Conservation (phyloP, 1,139 yeast species). For the Saccharomycopsis hybrid region DNA sequence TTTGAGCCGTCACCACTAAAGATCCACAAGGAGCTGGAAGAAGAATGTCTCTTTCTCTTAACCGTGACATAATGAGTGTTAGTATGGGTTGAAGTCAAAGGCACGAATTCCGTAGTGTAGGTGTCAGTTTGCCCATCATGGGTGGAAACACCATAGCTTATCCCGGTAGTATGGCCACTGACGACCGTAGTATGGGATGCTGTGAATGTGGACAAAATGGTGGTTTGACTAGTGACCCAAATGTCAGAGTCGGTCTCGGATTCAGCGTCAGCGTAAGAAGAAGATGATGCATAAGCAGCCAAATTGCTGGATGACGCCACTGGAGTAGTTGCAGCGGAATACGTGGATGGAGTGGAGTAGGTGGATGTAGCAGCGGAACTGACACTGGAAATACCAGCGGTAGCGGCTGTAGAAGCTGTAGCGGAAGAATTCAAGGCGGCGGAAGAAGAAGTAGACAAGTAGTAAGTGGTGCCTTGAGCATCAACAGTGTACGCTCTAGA, state of each 20-base stretch:
- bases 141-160: constrained; percentile 16
- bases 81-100: constrained; percentile 19
- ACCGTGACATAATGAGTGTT: constrained; percentile 19
- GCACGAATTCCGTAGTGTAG: constrained; percentile 18
- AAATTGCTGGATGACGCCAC: not conserved
- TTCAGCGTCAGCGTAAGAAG: not conserved
- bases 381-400: constrained; percentile 9
- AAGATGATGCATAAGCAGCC: constrained; percentile 7
- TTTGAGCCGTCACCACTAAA: not conserved
- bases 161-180: constrained; percentile 19
- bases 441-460: constrained; percentile 2
- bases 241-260: constrained; percentile 8
- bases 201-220: constrained; percentile 7
- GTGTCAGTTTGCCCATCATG: constrained; percentile 11
- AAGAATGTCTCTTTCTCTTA: constrained; percentile 9
- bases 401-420: constrained; percentile 2
- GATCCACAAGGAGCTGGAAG: not conserved
- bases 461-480: constrained; percentile 4
- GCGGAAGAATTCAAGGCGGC: constrained; percentile 3
- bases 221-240: constrained; percentile 11
- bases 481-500: constrained; percentile 2
- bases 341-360: not conserved
- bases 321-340: constrained; percentile 2
- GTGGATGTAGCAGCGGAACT: constrained; percentile 8
- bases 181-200: constrained; percentile 18